These are phyloP conservation scores for Starmerella apis DNA, from an alignment of 805 yeast genomes.

Conservation along the genomic window DNA sequence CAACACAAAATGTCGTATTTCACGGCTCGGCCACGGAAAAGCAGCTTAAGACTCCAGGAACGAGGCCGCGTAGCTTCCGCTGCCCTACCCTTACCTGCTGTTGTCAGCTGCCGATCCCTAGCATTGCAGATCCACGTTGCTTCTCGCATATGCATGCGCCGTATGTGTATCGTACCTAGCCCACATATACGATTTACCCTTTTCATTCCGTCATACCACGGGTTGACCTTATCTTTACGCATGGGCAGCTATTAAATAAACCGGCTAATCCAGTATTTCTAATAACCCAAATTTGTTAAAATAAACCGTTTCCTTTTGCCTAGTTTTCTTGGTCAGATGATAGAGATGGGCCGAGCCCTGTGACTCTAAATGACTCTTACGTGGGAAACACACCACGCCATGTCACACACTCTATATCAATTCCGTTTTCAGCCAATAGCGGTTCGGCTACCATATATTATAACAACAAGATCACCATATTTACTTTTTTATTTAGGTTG, in stretches of 20 bases:
- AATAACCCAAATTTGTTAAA: too few species aligned
- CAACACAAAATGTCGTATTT: background rate
- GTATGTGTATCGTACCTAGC: background rate
- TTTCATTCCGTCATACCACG: background rate
- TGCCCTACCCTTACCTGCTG: constrained; percentile 5
- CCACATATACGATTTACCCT: background rate
- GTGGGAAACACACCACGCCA: background rate
- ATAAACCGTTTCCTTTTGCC: too few species aligned
- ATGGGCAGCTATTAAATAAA: background rate
- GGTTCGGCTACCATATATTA: background rate
- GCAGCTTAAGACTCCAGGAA: constrained; percentile 1
- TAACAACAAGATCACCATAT: too few species aligned
- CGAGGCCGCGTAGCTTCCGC: constrained; percentile 1
- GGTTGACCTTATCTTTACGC: constrained; percentile 4
- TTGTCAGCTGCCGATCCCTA: constrained; percentile 7
- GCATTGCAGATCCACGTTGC: constrained; percentile 1
- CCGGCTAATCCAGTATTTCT: too few species aligned
- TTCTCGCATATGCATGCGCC: constrained; percentile 3
- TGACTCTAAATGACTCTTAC: background rate
- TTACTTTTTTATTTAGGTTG: too few species aligned
- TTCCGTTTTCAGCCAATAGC: background rate
- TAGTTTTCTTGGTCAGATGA: too few species aligned
- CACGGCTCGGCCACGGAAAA: constrained; percentile 1
- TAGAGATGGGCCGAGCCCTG: constrained; percentile 1
- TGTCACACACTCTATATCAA: background rate